A percentile compares a stretch with the other conserved stretches of the same genome.
phyloP scores from a whole-genome alignment of 345 rosid species.

The Hibiscus trionum region DNA sequence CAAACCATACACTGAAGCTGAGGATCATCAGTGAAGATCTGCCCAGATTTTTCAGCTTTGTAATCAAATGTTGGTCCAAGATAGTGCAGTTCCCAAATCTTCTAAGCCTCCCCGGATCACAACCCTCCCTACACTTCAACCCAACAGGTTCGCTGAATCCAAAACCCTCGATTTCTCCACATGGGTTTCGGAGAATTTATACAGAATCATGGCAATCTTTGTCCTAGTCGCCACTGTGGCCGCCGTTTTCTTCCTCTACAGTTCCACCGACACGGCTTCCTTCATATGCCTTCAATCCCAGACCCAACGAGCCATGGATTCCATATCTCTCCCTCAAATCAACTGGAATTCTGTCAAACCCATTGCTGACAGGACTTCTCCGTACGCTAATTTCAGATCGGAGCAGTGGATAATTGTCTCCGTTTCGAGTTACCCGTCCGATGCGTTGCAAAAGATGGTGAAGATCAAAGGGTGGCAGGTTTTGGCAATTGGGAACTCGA shows the following conservation, averaged over 20 bases:
- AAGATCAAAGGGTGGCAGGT: constrained; percentile 93
- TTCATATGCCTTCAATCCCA: constrained; percentile 60
- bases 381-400: constrained; percentile 56
- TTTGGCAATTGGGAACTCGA: constrained; percentile 77
- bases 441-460: constrained; percentile 49
- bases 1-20: neutral
- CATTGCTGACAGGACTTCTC: constrained; percentile 52
- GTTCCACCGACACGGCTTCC: constrained; percentile 56
- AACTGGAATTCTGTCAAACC: constrained; percentile 60
- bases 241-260: constrained; percentile 60
- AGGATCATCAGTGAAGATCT: constrained; percentile 5
- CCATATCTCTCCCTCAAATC: constrained; percentile 54
- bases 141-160: constrained; percentile 46
- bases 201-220: constrained; percentile 33
- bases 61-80: constrained; percentile 83
- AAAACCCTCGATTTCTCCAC: constrained; percentile 79
- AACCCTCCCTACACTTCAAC: constrained; percentile 35
- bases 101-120: constrained; percentile 49
- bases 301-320: constrained; percentile 43
- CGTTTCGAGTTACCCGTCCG: constrained; percentile 68
- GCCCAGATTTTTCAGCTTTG: neutral
- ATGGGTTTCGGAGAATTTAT: constrained; percentile 61
- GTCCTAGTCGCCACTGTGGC: constrained; percentile 53
- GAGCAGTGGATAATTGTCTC: constrained; percentile 90
- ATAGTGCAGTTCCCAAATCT: constrained; percentile 40